Percentiles rank a stretch among this genome's conserved stretches.
phyloP scores from a whole-genome alignment of 2,329 filamentous ascomycete species.

The Orbilia ellipsospora region DNA sequence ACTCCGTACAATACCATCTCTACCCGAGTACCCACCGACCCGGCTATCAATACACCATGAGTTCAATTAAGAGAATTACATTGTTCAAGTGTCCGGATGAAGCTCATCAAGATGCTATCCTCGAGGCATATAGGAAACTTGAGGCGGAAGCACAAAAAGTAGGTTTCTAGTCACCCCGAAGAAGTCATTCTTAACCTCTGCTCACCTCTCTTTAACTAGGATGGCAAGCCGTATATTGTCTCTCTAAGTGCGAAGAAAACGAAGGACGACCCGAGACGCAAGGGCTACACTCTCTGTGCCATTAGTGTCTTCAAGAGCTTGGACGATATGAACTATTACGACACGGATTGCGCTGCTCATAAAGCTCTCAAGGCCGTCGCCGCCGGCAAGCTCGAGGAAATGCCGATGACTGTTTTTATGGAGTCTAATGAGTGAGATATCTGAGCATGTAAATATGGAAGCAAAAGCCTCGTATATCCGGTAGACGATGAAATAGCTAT shows the following conservation, averaged over 20 bases:
- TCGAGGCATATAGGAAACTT: slow-evolving; percentile 65
- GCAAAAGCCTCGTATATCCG: neutral
- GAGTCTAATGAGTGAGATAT: slow-evolving; percentile 52
- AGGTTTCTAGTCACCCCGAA: neutral
- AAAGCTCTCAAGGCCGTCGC: slow-evolving; percentile 64
- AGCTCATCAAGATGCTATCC: slow-evolving; percentile 63
- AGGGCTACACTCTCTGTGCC: slow-evolving; percentile 74
- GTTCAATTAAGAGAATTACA: slow-evolving; percentile 66
- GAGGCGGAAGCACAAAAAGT: slow-evolving; percentile 65
- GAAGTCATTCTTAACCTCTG: neutral
- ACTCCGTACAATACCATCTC: too few species aligned
- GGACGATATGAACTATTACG: slow-evolving; percentile 78
- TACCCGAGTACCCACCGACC: neutral
- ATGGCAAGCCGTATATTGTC: slow-evolving; percentile 77
- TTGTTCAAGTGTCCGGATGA: slow-evolving; percentile 68
- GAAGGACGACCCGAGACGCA: slow-evolving; percentile 70
- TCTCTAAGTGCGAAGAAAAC: slow-evolving; percentile 68
- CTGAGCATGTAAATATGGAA: slow-evolving; percentile 19
- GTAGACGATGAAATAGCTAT: neutral
- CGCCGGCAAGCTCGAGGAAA: slow-evolving; percentile 59
- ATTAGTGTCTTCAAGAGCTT: slow-evolving; percentile 73
- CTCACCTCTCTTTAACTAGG: slow-evolving; percentile 63
- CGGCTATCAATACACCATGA: slow-evolving; percentile 2
- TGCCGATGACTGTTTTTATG: slow-evolving; percentile 59
- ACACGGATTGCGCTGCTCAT: slow-evolving; percentile 70